A percentile compares a stretch with the other conserved stretches of the same genome.
Conservation (phyloP, 805 yeast species). For the Monosporozyma aerobia region DNA sequence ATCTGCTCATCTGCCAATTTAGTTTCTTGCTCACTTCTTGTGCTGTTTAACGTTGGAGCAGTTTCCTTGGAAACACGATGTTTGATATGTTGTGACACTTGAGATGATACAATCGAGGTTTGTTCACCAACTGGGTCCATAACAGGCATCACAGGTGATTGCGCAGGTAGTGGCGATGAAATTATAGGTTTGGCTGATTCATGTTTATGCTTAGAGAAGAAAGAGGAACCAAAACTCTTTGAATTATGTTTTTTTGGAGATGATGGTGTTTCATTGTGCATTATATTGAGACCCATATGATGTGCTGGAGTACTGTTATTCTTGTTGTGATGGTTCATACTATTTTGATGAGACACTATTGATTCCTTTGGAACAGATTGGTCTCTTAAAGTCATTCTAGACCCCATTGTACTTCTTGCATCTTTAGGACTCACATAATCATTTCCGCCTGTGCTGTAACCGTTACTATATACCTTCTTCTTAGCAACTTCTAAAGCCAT, state of each 20-base stretch:
- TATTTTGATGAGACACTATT: not conserved
- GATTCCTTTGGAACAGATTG: not conserved
- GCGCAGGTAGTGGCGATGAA: not conserved
- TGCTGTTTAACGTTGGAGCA: not conserved
- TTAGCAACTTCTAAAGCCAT: constrained; percentile 48
- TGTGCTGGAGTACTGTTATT: not conserved
- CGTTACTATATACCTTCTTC: constrained; percentile 40
- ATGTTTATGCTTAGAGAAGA: not conserved
- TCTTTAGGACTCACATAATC: not conserved
- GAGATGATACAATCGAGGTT: not conserved
- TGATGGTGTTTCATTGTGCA: not conserved
- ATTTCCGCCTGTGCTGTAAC: not conserved
- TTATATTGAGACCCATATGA: not conserved
- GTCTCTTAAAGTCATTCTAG: constrained; percentile 17
- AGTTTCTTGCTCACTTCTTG: not conserved
- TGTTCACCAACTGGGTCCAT: not conserved
- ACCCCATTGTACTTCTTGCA: constrained; percentile 16
- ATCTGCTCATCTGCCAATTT: constrained; percentile 38
- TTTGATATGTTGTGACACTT: not conserved
- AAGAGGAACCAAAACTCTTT: not conserved
- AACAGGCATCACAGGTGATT: not conserved
- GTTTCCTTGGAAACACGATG: constrained; percentile 1
- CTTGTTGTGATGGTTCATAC: not conserved
- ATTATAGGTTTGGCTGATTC: not conserved
- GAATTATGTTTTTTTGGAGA: not conserved